Conservation (phyloP, 176 grass and related monocot genomes). For the Carex littledalei region DNA sequence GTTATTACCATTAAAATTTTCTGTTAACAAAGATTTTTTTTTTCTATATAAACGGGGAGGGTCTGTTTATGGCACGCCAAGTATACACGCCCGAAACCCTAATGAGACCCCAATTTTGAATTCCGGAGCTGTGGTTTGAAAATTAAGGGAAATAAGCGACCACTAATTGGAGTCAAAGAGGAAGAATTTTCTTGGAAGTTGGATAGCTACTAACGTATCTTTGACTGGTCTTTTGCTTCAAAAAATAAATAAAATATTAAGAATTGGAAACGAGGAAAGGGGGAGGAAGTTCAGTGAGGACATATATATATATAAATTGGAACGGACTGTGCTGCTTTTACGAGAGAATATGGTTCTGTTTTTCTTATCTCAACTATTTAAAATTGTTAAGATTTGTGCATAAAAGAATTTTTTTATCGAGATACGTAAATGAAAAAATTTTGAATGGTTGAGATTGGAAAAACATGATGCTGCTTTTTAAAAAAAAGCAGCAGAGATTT, state of each 20-base stretch:
- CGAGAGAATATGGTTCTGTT: too few species aligned
- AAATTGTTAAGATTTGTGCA: too few species aligned
- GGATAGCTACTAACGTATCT: slow-evolving; percentile 3
- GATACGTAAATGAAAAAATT: too few species aligned
- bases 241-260: neutral
- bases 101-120: neutral
- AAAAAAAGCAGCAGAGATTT: too few species aligned
- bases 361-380: too few species aligned
- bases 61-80: neutral
- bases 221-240: neutral
- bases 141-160: neutral
- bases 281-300: neutral
- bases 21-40: neutral
- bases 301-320: neutral
- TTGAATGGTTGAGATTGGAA: too few species aligned
- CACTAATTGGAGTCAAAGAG: neutral
- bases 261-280: neutral
- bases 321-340: too few species aligned
- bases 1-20: neutral
- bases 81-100: neutral
- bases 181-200: neutral
- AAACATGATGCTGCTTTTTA: too few species aligned
- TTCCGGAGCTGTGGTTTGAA: neutral
- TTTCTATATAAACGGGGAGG: neutral
- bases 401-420: too few species aligned